Conservation (phyloP, 371 early-diverging fungal genomes). For the Rhizopus sp. region DNA sequence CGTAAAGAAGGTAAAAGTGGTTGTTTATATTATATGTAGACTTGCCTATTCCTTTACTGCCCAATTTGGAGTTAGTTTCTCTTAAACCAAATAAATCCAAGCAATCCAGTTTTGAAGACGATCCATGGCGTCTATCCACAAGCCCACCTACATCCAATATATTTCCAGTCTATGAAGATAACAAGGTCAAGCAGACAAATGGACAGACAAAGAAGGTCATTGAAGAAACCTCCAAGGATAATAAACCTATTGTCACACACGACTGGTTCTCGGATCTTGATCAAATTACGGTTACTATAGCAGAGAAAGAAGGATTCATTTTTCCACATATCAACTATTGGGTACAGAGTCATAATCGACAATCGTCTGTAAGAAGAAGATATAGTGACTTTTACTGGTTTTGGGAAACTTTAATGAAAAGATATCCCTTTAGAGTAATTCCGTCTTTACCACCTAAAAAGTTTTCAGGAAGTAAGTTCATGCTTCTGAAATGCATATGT, state of each 20-base stretch:
- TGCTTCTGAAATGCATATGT: background rate
- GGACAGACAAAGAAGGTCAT: background rate
- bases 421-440: constrained; percentile 47
- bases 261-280: constrained; percentile 59
- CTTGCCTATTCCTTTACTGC: constrained; percentile 29
- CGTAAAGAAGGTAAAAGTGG: background rate
- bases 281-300: constrained; percentile 62
- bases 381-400: constrained; percentile 56
- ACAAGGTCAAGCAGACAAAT: background rate
- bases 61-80: constrained; percentile 23
- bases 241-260: background rate
- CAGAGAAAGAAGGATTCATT: constrained; percentile 65
- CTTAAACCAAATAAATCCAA: constrained; percentile 14
- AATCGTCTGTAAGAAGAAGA: constrained; percentile 41
- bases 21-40: constrained; percentile 20
- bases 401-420: constrained; percentile 36
- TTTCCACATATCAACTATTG: constrained; percentile 53
- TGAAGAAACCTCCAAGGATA: background rate
- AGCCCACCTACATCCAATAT: constrained; percentile 12
- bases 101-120: constrained; percentile 25
- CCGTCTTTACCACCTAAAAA: constrained; percentile 51
- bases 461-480: constrained; percentile 40
- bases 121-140: constrained; percentile 24
- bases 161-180: constrained; percentile 11
- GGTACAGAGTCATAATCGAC: constrained; percentile 41